A percentile compares a stretch with the other conserved stretches of the same genome.
Evolutionary conservation across 768 basidiomycete species (phyloP).

Genomic region (Leccinum ochraceum): DNA sequence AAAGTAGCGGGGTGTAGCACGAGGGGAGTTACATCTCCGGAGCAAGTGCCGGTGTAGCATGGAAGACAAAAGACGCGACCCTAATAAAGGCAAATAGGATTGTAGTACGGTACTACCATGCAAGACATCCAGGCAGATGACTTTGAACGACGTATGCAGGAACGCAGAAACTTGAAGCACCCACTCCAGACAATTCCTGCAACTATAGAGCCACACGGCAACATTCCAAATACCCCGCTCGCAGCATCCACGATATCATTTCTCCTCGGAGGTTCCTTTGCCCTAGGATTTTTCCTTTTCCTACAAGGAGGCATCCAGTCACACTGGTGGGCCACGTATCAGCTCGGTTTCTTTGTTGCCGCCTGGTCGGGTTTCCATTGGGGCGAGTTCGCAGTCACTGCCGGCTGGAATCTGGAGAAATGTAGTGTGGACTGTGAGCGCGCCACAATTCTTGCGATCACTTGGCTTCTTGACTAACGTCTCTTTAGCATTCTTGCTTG

Average conservation of each 20-base stretch:
- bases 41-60: conserved; percentile 22
- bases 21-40: conserved; percentile 14
- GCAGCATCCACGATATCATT: conserved; percentile 79
- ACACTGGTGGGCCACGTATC: conserved; percentile 68
- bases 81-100: conserved; percentile 21
- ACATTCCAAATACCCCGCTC: conserved; percentile 89
- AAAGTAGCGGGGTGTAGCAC: conserved; percentile 18
- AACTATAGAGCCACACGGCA: conserved; percentile 42
- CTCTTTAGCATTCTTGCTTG: conserved; percentile 81
- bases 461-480: conserved; percentile 7
- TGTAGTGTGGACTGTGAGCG: conserved; percentile 89
- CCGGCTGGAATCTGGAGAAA: conserved; percentile 93
- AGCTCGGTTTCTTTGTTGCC: conserved; percentile 81
- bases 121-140: conserved; percentile 31
- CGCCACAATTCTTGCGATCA: not conserved
- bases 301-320: conserved; percentile 43
- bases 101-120: conserved; percentile 24
- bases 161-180: conserved; percentile 37
- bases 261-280: conserved; percentile 73
- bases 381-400: conserved; percentile 93
- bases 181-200: conserved; percentile 59
- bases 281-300: conserved; percentile 55
- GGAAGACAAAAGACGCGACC: not conserved
- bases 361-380: conserved; percentile 90
- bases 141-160: conserved; percentile 46